Percentiles rank a stretch among this genome's conserved stretches.
Evolutionary conservation across 2,329 filamentous ascomycete genomes (phyloP).

Genomic region (Calonectria pseudoreteaudii): DNA sequence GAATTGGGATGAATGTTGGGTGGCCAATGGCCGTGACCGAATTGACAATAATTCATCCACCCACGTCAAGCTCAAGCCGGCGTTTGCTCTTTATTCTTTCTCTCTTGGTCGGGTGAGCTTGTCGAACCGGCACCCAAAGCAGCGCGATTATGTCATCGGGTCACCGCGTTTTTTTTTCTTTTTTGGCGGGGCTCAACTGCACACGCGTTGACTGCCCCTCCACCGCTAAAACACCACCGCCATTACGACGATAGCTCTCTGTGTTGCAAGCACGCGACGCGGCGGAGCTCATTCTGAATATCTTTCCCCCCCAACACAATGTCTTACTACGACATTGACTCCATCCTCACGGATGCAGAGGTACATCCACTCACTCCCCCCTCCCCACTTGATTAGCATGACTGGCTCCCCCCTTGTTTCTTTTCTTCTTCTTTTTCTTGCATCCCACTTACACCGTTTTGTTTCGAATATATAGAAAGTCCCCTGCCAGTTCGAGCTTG

Average conservation of each 20-base stretch:
- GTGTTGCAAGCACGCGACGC: neutral
- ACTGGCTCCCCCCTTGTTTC: neutral
- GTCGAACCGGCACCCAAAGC: neutral
- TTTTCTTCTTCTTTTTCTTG: constrained; percentile 2
- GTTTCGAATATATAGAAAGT: constrained; percentile 74
- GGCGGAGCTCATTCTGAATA: neutral
- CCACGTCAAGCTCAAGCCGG: neutral
- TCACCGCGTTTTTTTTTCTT: constrained; percentile 41
- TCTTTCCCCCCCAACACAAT: constrained; percentile 51
- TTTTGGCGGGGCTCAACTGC: constrained; percentile 3
- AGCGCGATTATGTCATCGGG: constrained; percentile 40
- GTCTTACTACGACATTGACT: constrained; percentile 88
- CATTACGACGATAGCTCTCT: neutral
- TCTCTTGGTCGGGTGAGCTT: neutral
- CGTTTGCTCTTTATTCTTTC: neutral
- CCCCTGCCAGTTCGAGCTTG: constrained; percentile 93
- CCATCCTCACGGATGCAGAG: constrained; percentile 87
- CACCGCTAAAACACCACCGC: constrained; percentile 5
- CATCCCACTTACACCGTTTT: constrained; percentile 2
- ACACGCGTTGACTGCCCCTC: constrained; percentile 35
- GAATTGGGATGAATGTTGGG: neutral
- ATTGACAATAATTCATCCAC: neutral
- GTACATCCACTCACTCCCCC: constrained; percentile 52
- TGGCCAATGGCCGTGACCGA: neutral
- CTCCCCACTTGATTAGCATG: too few relatives aligned